Conservation (phyloP, 2,329 filamentous ascomycete species). For the Ceratocystis smalleyi region DNA sequence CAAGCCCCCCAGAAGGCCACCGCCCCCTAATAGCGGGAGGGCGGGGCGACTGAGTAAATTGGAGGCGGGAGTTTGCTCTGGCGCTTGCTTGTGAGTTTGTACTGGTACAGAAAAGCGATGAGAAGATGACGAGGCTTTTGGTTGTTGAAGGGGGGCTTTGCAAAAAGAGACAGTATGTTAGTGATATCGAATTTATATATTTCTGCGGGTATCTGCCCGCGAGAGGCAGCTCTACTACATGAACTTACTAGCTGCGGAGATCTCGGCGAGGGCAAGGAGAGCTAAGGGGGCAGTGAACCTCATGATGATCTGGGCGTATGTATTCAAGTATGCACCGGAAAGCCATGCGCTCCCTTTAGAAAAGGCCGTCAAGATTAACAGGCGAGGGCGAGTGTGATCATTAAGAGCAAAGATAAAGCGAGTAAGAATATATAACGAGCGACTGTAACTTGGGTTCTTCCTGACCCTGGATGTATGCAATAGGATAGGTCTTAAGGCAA, state of each 20-base stretch:
- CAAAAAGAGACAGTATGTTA: not conserved
- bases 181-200: too few species aligned
- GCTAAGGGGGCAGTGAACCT: not conserved
- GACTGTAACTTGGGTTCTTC: not conserved
- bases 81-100: not conserved
- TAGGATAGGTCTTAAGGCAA: not conserved
- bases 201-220: too few species aligned
- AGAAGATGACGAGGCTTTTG: not conserved
- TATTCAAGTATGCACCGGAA: slow-evolving; percentile 4
- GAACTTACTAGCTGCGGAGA: not conserved
- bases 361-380: not conserved
- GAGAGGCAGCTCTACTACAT: not conserved
- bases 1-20: not conserved
- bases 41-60: not conserved
- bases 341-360: slow-evolving; percentile 2
- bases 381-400: slow-evolving; percentile 4
- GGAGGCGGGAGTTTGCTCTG: not conserved
- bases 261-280: not conserved
- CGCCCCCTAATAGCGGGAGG: not conserved
- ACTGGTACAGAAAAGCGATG: not conserved
- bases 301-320: not conserved
- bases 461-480: not conserved
- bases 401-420: not conserved
- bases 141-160: slow-evolving; percentile 1
- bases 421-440: not conserved